Base-by-base conservation (phyloP, 345 rosid genomes). In the Corchorus capsularis region DNA sequence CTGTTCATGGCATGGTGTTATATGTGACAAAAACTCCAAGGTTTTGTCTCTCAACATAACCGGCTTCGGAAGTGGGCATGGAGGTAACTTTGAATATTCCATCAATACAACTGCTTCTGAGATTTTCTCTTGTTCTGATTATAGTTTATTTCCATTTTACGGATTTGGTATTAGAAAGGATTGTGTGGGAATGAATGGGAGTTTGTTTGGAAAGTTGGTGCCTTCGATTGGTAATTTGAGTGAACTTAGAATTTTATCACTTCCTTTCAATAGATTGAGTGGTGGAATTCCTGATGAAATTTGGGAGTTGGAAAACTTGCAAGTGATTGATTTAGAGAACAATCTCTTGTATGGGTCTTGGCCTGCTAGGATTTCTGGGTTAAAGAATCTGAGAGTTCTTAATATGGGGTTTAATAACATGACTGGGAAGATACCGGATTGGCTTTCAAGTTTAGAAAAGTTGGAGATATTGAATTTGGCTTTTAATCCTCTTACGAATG, bases 281-380 rank as follows among this genome's bases (percentile, higher is more conserved):
- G 97, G 95, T 79, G 87, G 80, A 75, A 81, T 94, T 77, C 95
- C 97, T 59, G 22, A 57, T 27, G 95, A 86, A 80, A 81, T 94
- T 39, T 93, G 97, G 97, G 85, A 78, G 8, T 87, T 94, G 97
- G 81, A 86, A 76, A 92, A 89, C 82, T 82, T 94, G 56, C 92
- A 91, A 78, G 90, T 94, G 66, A 86, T 94, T 85, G 98, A 94
- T 90, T 89, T 94, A n/a, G 98, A 94, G 77, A 97, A 93, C 19
- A 91, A 91, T 88, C 47, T 63, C 60, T 56, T 90, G 0, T 63
- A 79, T 49, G 94, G 92, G 52, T 73, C 76, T 10, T 70, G 93
- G 77, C 97, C 98, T 3, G 73, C 65, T 79, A 69, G 78, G 3
- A 81, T 89, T 77, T 27, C 76, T 0, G 91, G 92, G 75, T 77